Conservation (phyloP, 2,329 filamentous ascomycete species). For the Phialemoniopsis sp. region DNA sequence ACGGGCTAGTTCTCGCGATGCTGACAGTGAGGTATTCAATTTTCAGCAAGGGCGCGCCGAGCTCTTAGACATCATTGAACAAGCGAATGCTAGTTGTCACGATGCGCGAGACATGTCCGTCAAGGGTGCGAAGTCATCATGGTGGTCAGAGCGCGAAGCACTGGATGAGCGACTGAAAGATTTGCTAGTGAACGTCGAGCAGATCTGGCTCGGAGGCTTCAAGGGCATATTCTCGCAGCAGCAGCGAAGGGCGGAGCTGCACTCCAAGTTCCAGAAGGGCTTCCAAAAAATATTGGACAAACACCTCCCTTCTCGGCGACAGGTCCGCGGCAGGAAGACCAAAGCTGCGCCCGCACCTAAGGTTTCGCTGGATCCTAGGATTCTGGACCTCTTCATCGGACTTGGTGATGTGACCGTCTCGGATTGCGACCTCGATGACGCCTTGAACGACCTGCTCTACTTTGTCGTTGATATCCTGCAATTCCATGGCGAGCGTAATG, state of each 20-base stretch:
- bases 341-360: slow-evolving; percentile 26
- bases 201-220: slow-evolving; percentile 93
- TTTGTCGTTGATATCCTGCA: slow-evolving; percentile 96
- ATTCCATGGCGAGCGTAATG: slow-evolving; percentile 93
- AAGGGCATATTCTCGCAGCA: slow-evolving; percentile 83
- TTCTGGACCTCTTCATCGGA: slow-evolving; percentile 85
- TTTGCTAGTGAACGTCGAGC: slow-evolving; percentile 81
- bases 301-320: slow-evolving; percentile 77
- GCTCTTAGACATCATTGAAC: slow-evolving; percentile 74
- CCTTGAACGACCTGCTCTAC: slow-evolving; percentile 87
- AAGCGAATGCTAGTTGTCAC: slow-evolving; percentile 82
- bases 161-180: slow-evolving; percentile 75
- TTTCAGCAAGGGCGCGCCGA: slow-evolving; percentile 78
- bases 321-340: slow-evolving; percentile 51
- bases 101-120: slow-evolving; percentile 63
- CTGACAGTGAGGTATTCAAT: slow-evolving; percentile 62
- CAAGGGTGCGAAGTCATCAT: slow-evolving; percentile 73
- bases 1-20: slow-evolving; percentile 74
- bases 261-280: slow-evolving; percentile 71
- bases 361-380: slow-evolving; percentile 51
- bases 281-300: slow-evolving; percentile 79
- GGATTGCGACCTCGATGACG: slow-evolving; percentile 76
- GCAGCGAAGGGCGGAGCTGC: slow-evolving; percentile 53
- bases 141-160: slow-evolving; percentile 84
- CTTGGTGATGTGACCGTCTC: slow-evolving; percentile 69